Base-by-base conservation (phyloP, 345 rosid species). In the Anastatica hierochuntica region DNA sequence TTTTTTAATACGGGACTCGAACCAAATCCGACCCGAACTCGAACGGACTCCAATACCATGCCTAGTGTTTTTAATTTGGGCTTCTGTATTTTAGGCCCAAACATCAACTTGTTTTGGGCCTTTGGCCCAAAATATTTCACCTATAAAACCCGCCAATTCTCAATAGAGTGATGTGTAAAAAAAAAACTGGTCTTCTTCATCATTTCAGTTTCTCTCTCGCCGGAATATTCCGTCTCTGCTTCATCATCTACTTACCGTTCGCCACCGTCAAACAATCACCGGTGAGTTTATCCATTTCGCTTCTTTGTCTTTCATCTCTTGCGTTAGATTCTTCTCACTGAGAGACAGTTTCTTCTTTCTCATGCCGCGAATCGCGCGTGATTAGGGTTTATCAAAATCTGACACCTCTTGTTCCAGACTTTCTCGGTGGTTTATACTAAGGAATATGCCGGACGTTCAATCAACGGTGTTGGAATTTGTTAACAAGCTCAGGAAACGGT, bases 401-500 rank as follows among this genome's bases (percentile, higher is more conserved):
- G 3, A 57, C 15, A 14, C 40, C 19, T 49, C 58, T 17, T 13
- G 35, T 65, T 49, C 35, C 19, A 18, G 3, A 34, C 17, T 60
- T 69, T 45, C 52, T 68, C 73, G 68, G 74, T 58, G 60, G 66
- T 38, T 49, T 57, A 8, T 29, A 29, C 2, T 23, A 13, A n/a
- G n/a, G 62, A 69, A 63, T 74, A 94, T 94, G 99, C 95, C 97
- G 38, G 97, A 85, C 74, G 80, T 78, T 29, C 90, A 94, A 58
- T 67, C 81, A 27, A 76, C 73, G 31, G 95, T 88, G 57, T 64
- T 69, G 48, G 95, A 88, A 9, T 94, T 85, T 50, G 69, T 82
- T 33, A 78, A 74, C 80, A 88, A 88, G 85, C 90, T 94, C 27
- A 78, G 76, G 47, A 94, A 83, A 55, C 94, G 97, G 99, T 88